Base-by-base conservation (phyloP, 1,284 basidiomycete genomes). In the Sparassis latifolia region DNA sequence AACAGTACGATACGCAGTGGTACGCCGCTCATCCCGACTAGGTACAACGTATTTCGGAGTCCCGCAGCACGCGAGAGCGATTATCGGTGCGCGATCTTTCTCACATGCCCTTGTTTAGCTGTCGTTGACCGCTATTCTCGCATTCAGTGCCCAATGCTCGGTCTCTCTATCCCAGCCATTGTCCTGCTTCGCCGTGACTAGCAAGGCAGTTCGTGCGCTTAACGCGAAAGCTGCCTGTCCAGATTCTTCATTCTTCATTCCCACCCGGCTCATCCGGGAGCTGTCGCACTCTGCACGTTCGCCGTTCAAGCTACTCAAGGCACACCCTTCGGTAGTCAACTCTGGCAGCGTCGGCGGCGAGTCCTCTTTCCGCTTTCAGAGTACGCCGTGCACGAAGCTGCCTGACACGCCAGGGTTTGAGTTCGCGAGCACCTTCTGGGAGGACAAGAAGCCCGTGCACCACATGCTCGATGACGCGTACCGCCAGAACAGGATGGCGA, bases 401-500 rank as follows among this genome's bases (percentile, higher is more conserved):
- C 73, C 77, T 1, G 69, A 73, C 33, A 64, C 60, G 37, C 67
- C 71, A 1, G 66, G 70, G 9, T 80, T 80, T 55, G 76, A 81
- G 61, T 77, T 82, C 49, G 69, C 66, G 5, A 76, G 79, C 55
- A 71, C 71, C 47, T 66, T 80, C 48, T 78, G 74, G 72, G 79
- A 82, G 56, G 79, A 82, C 62, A 82, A 82, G 68, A 82, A 80
- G 52, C 74, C 76, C 0, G 63, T 71, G 7, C 74, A 78, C 46
- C 57, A 67, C 4, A 60, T 74, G 54, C 67, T 77, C 5, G 75
- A 75, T 35, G 73, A 76, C 54, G 80, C 79, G 0, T 79, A 79
- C 57, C 65, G 80, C 29, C 79, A 82, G 62, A 82, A 82, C 59
- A 66, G 79, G 33, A 79, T 82, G 68, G 67, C 78, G 2, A 77